Evolutionary conservation across 192 early-diverging fungal species (phyloP).

Genomic region (Podila horticola): DNA sequence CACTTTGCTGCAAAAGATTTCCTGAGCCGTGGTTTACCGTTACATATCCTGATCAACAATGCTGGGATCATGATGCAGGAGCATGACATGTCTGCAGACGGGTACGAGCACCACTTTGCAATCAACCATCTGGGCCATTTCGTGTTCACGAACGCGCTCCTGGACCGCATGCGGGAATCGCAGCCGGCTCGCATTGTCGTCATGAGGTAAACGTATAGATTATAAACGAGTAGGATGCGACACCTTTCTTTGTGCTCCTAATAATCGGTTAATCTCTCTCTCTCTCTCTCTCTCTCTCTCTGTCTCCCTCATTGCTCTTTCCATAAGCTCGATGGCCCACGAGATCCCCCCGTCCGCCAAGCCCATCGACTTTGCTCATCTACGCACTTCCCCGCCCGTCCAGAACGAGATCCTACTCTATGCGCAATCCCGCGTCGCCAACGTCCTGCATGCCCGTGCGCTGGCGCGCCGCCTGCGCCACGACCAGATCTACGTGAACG

Average conservation of each 20-base stretch:
- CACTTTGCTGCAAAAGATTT: constrained; percentile 24
- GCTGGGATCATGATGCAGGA: constrained; percentile 51
- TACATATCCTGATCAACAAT: constrained; percentile 56
- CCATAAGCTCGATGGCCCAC: constrained; percentile 27
- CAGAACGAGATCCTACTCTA: constrained; percentile 16
- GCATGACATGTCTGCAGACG: constrained; percentile 52
- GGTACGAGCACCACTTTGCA: constrained; percentile 57
- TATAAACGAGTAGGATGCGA: too few species aligned
- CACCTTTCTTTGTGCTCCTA: too few species aligned
- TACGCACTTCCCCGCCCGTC: constrained; percentile 1
- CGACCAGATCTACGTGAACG: constrained; percentile 8
- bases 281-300: too few species aligned
- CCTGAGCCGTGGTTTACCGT: constrained; percentile 10
- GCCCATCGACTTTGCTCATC: constrained; percentile 1
- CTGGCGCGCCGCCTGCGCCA: constrained; percentile 19
- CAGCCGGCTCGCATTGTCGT: constrained; percentile 24
- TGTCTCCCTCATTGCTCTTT: too few species aligned
- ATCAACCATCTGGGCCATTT: constrained; percentile 63
- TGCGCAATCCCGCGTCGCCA: constrained; percentile 62
- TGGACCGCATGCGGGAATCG: constrained; percentile 11
- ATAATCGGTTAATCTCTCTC: too few species aligned
- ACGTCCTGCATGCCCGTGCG: constrained; percentile 52
- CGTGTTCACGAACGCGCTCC: constrained; percentile 44
- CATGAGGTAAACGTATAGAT: too few species aligned
- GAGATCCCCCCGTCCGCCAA: constrained; percentile 1